Evolutionary conservation across 2,329 filamentous ascomycete species (phyloP), one percentile per base, ranked within the genome.

Genomic region (Fusarium sp.): DNA sequence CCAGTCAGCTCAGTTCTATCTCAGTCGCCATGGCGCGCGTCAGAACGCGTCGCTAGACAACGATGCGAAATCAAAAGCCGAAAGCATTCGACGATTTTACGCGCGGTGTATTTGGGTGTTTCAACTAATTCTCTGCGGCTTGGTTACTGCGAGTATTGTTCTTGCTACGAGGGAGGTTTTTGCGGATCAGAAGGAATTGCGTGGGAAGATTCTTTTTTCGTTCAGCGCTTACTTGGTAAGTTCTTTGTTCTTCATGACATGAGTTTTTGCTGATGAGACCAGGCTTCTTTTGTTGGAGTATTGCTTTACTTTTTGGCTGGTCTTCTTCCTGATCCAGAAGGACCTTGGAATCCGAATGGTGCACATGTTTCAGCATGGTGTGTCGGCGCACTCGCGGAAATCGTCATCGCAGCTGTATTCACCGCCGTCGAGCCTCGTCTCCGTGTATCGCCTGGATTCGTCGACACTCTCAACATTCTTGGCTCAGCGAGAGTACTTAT

Each of bases 271-370:
- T 72, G 3, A 37, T 53, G 62, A 9, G 5, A 4, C 4, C 50
- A 77, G 80, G 79, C 82, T 8, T 81, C 82, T 5, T 75, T 82
- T 50, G 79, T 81, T 16, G 81, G 76, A 10, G 80, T 82, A 6
- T 45, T 82, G 7, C 77, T 83, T 5, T 83, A 82, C 64, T 83
- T 80, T 47, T 61, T 82, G 5, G 79, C 79, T 23, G 82, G 82
- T 4, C 70, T 83, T 51, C 75, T 83, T 9, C 82, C 82, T 5
- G 80, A 83, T 41, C 82, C 82, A 2, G 81, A 83, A 66, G 82
- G 82, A 2, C 82, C 82, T 9, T 83, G 82, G 82, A 77, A 78
- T 7, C 82, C 81, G 2, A 74, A 73, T 12, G 63, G 75, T 20
- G 69, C 81, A 21, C 80, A 83, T 41, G 73, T 76, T 58, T 75